These are phyloP conservation scores for Arthroderma uncinatum DNA, from an alignment of 2,329 filamentous ascomycete genomes.

Conservation along the genomic window DNA sequence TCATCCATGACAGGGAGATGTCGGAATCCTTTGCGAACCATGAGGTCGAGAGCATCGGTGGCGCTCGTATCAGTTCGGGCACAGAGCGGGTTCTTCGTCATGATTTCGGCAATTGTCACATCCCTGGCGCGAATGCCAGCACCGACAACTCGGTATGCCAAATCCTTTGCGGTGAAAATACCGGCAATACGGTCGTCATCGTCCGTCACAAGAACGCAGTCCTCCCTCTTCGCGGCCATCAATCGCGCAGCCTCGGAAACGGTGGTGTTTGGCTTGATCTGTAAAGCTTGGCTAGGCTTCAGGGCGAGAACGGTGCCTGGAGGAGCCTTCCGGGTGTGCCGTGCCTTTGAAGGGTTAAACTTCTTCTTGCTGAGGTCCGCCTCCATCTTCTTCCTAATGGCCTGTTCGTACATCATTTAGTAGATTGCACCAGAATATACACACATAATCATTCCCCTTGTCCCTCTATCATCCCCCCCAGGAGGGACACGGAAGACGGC, in stretches of 20 bases:
- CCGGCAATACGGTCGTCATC: slow-evolving; percentile 96
- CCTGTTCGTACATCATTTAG: slow-evolving; percentile 44
- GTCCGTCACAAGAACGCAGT: slow-evolving; percentile 94
- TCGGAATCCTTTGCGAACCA: slow-evolving; percentile 96
- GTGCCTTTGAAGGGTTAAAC: slow-evolving; percentile 60
- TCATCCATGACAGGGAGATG: slow-evolving; percentile 99
- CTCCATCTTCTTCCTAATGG: slow-evolving; percentile 93
- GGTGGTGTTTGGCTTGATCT: slow-evolving; percentile 91
- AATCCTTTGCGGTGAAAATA: slow-evolving; percentile 97
- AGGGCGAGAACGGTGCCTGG: slow-evolving; percentile 92
- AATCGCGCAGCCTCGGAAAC: slow-evolving; percentile 94
- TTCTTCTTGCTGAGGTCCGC: slow-evolving; percentile 97
- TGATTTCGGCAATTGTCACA: slow-evolving; percentile 93
- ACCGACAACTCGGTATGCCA: slow-evolving; percentile 93
- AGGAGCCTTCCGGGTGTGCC: slow-evolving; percentile 82
- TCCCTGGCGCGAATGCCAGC: slow-evolving; percentile 77
- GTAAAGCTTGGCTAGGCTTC: slow-evolving; percentile 87
- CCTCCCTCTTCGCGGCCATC: slow-evolving; percentile 97
- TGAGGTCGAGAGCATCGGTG: slow-evolving; percentile 90
- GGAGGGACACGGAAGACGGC: not conserved
- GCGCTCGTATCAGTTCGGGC: slow-evolving; percentile 95
- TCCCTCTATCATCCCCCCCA: not conserved
- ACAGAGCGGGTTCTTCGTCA: slow-evolving; percentile 98
- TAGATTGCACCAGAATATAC: slow-evolving; percentile 9
- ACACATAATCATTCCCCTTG: not conserved